Base-by-base conservation (phyloP, 257 asterid genomes). In the Osmanthus fragrans region DNA sequence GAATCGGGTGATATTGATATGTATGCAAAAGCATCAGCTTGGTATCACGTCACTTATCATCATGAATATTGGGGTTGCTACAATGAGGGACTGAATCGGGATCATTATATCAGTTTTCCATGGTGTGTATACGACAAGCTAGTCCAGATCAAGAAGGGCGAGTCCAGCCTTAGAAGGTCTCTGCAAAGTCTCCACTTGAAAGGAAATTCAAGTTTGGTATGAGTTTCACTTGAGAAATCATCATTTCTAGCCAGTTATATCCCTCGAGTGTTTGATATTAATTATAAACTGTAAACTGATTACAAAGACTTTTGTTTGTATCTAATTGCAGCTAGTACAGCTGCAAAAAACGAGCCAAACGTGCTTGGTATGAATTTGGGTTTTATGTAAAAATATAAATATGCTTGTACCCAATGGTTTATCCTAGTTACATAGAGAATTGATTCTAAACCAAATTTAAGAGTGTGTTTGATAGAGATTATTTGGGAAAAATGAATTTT, bases 31-130 rank as follows among this genome's bases (percentile, higher is more conserved):
- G 99, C 97, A 1, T 91, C 97, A 1, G 97, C 98, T 16, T 92
- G 99, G 97, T 94, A 94, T 80, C 89, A 88, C 18, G 98, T 94
- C 69, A 81, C 96, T 0, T 94, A 94, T 80, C 93, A 92, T 82
- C 89, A 77, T 15, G 82, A 63, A 27, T 91, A 47, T 54, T 92
- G 93, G 92, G 97, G 92, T 45, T 30, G 56, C 45, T 94, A 94
- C 81, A 90, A 89, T 4, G 87, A 77, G 70, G 97, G 88, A 29
- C 13, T 85, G 84, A 80, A 81, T 13, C 86, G 95, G 81, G 91
- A 84, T 80, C 97, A 92, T 34, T 91, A 82, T 73, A 84, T 91
- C 47, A 94, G 97, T 75, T 94, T 92, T 54, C 97, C 97, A 0
- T 94, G 98, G 98, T 92, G 97, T 66, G 88, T 92, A 15, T 91